Base-by-base conservation (phyloP, 306 rosid genomes). In the Hippophae gyantsensis region DNA sequence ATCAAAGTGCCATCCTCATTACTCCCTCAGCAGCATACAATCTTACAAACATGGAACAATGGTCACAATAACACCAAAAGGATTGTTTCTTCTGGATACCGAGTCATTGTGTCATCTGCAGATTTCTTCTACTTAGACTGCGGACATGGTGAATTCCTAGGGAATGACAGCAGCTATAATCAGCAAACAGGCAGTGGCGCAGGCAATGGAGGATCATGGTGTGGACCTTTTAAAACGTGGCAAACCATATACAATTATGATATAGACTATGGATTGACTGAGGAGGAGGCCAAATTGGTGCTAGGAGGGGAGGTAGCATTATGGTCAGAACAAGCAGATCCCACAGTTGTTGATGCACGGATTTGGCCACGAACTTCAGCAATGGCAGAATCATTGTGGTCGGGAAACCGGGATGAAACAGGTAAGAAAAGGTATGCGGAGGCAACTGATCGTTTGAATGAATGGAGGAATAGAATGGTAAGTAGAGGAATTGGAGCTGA, bases 261-360 rank as follows among this genome's bases (percentile, higher is more conserved):
- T 48, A 87, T 90, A 48, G 63, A 87, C 2, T 78, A 65, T 14
- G 92, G 89, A 14, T 12, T 90, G 78, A 84, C 54, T 8, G 70
- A 82, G 57, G 89, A 78, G 48, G 94, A 90, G 65, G 76, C 85
- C n/a, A 76, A 76, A 47, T 54, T 90, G 62, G 92, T 90, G 68
- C 66, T 90, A n/a, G 97, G 97, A 42, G 97, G 95, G 50, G 97
- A 90, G 48, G 96, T 87, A 70, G 80, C 96, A 6, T 58, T 90
- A 54, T 90, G 94, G 90, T 79, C 87, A 0, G 97, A 90, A 72
- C 96, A 90, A 75, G 85, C 97, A 0, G 97, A 90, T 52, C 54
- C 63, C 10, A 74, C 84, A 1, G 94, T 87, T 58, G 60, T 90
- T 69, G 97, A 90, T 59, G 68, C 80, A 0, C 67, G 96, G 47